These are phyloP conservation scores for Pythium folliculosum DNA, from an alignment of 352 stramenopile genomes.

Conservation along the genomic window DNA sequence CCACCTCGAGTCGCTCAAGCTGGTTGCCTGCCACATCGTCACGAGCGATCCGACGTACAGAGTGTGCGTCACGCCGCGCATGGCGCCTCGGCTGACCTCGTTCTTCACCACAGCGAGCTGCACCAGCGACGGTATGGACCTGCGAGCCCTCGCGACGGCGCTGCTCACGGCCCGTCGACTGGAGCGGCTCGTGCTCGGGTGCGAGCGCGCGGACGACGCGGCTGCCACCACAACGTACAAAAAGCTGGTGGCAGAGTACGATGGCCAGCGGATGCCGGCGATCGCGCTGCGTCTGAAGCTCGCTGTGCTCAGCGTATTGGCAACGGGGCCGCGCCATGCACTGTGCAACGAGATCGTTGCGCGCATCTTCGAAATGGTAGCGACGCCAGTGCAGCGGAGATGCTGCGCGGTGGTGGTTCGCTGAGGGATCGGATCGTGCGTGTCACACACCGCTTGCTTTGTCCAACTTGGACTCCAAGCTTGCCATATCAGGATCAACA, in stretches of 20 bases:
- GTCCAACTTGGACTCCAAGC: too few relatives aligned
- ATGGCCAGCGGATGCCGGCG: too few relatives aligned
- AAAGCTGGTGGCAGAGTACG: too few relatives aligned
- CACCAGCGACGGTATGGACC: neutral
- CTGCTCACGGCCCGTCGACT: neutral
- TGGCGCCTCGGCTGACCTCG: neutral
- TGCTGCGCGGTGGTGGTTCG: neutral
- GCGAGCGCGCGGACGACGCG: too few relatives aligned
- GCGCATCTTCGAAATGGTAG: neutral
- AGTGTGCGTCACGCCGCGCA: neutral
- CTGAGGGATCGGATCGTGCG: too few relatives aligned
- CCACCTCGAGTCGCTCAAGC: neutral
- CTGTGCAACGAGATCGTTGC: neutral
- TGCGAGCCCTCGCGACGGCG: neutral
- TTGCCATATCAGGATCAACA: too few relatives aligned
- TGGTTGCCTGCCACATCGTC: neutral
- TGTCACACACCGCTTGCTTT: too few relatives aligned
- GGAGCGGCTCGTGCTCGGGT: neutral
- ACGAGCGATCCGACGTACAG: too few relatives aligned
- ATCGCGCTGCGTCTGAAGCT: too few relatives aligned
- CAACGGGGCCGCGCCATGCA: too few relatives aligned
- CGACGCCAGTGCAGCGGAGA: neutral
- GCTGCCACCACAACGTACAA: too few relatives aligned
- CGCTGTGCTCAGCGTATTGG: too few relatives aligned
- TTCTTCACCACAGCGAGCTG: neutral